Percentiles rank a stretch among this genome's conserved stretches.
Conservation (phyloP, 306 rosid genomes). For the Cicer yamashitae region DNA sequence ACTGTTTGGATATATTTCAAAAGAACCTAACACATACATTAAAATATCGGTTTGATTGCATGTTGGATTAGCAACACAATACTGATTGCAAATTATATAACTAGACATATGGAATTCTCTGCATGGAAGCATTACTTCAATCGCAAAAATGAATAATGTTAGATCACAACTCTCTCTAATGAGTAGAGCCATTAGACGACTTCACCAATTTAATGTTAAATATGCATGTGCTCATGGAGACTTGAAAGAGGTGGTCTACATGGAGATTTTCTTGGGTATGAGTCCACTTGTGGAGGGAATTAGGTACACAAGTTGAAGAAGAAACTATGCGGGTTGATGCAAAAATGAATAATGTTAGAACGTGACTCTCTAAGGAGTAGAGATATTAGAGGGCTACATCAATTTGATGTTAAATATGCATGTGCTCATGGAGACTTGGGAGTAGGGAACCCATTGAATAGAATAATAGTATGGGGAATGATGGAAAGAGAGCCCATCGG, state of each 20-base stretch:
- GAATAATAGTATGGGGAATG: neutral
- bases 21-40: too few relatives aligned
- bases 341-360: neutral
- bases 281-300: neutral
- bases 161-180: neutral
- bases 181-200: too few relatives aligned
- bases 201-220: neutral
- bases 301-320: neutral
- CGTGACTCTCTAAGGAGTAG: neutral
- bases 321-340: neutral
- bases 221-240: neutral
- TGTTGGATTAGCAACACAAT: neutral
- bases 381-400: too few relatives aligned
- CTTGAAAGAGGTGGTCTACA: neutral
- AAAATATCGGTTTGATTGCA: slow-evolving; percentile 2
- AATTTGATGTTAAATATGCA: neutral
- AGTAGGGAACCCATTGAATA: neutral
- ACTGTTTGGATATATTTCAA: too few relatives aligned
- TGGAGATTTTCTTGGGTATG: neutral
- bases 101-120: neutral
- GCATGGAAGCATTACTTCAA: neutral
- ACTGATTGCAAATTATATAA: neutral
- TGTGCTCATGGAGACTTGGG: neutral
- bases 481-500: neutral
- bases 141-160: neutral